phyloP scores from a whole-genome alignment of 345 rosid genomes.

The Aquilaria sinensis region DNA sequence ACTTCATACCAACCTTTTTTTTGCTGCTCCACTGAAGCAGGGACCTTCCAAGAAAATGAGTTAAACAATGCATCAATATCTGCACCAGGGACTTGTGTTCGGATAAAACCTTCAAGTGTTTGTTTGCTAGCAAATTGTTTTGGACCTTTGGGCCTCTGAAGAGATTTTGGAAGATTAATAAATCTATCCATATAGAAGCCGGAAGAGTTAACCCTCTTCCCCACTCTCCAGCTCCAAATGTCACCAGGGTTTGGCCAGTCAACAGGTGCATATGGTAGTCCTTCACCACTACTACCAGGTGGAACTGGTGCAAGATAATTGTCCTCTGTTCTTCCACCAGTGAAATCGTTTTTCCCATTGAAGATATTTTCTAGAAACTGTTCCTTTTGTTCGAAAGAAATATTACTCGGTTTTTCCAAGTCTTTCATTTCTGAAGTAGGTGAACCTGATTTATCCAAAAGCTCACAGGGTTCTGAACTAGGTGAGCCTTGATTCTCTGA shows the following conservation, averaged over 20 bases:
- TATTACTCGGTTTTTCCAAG: no score
- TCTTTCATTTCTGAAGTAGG: no score
- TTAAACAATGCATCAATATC: conserved; percentile 53
- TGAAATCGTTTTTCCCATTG: conserved; percentile 6
- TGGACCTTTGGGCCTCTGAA: conserved; percentile 15
- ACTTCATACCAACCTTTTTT: conserved; percentile 29
- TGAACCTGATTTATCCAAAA: not conserved
- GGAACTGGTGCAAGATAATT: conserved; percentile 34
- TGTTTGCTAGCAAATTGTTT: conserved; percentile 47
- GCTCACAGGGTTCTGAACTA: not conserved
- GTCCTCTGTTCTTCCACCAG: conserved; percentile 18
- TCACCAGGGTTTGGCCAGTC: conserved; percentile 80
- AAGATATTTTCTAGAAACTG: conserved; percentile 25
- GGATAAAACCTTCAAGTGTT: conserved; percentile 42
- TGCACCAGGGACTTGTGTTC: conserved; percentile 36
- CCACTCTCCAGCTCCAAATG: conserved; percentile 85
- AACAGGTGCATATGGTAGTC: conserved; percentile 81
- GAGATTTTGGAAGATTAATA: conserved; percentile 47
- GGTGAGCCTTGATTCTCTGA: no score
- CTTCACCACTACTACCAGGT: conserved; percentile 46
- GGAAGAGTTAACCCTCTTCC: conserved; percentile 40
- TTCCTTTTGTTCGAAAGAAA: conserved; percentile 6
- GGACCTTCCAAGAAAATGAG: conserved; percentile 69
- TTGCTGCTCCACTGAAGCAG: conserved; percentile 29
- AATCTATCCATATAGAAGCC: conserved; percentile 58